Conservation (phyloP, 140 eudicot species). For the Bidens hawaiensis region DNA sequence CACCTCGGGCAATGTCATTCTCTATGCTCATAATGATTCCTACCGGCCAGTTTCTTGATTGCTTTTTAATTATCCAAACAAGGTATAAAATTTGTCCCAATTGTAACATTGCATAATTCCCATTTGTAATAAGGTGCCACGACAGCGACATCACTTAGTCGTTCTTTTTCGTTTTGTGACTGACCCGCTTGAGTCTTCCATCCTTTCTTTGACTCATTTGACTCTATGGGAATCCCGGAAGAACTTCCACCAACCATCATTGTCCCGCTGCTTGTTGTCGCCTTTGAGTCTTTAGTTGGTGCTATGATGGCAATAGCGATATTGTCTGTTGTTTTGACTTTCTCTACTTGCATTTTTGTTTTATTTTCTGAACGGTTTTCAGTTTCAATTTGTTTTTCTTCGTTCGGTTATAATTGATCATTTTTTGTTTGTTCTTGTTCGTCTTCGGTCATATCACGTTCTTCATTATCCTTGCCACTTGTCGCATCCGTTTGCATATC, state of each 20-base stretch:
- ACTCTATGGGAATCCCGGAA: slow-evolving; percentile 61
- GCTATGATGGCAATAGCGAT: neutral
- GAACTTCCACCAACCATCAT: slow-evolving; percentile 15
- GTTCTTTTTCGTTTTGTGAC: slow-evolving; percentile 61
- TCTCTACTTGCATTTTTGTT: slow-evolving; percentile 10
- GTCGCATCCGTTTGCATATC: neutral
- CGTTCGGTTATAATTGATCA: slow-evolving; percentile 28
- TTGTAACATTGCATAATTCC: slow-evolving; percentile 66
- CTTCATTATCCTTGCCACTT: slow-evolving; percentile 10
- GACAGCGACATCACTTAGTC: slow-evolving; percentile 20
- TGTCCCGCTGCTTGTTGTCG: neutral
- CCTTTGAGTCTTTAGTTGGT: slow-evolving; percentile 17
- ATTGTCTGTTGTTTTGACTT: slow-evolving; percentile 3
- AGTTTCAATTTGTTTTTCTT: slow-evolving; percentile 27
- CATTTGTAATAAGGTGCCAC: slow-evolving; percentile 39
- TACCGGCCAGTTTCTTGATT: slow-evolving; percentile 34
- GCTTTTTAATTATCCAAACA: slow-evolving; percentile 74
- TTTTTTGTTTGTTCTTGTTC: slow-evolving; percentile 42
- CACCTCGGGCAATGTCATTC: slow-evolving; percentile 85
- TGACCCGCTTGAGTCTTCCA: slow-evolving; percentile 74
- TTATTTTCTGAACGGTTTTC: slow-evolving; percentile 7
- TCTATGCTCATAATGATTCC: slow-evolving; percentile 60
- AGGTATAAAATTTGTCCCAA: slow-evolving; percentile 72
- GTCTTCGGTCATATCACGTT: slow-evolving; percentile 36
- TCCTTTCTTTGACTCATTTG: slow-evolving; percentile 44